Evolutionary conservation across 331 rosid genomes (phyloP), one percentile per base, ranked within the genome.

Genomic region (Quercus phellos): DNA sequence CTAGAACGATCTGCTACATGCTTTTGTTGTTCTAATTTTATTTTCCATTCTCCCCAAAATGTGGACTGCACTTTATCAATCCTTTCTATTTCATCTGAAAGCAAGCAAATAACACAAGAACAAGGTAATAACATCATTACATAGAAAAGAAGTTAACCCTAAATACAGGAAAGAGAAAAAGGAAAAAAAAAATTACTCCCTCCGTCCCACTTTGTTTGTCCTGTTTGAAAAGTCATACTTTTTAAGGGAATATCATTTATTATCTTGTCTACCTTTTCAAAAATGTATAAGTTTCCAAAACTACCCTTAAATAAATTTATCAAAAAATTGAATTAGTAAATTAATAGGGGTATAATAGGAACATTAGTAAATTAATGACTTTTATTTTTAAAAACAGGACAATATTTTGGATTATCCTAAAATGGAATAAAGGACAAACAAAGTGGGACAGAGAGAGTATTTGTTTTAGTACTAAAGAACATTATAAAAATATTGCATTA

Each of bases 11-110:
- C 99, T 34, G 99, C 85, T 35, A 88, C 86, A 63, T 83, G 90
- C 85, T 90, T 93, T 79, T 91, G 94, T 84, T 93, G 93, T 75
- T 95, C 98, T 82, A 93, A 84, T 86, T 95, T 95, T 80, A 81
- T 64, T 83, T 95, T 95, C 99, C 99, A 95, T 78, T 91, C 98
- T 77, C 92, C 90, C 99, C 99, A 95, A 88, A 95, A 95, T 72
- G 97, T 83, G 72, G 99, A 90, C 77, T 93, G 97, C 67, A 76
- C 97, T 84, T 85, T 82, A 82, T 89, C 97, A 84, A 87, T 86
- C 85, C 89, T 90, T 79, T 80, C 86, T 32, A 87, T 74, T 80
- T 91, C 97, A 60, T 90, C 99, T 93, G 93, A 63, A 77, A 64
- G 5, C 12, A 82, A 61, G 22, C 46, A 70, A 79, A 43, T 32